Evolutionary conservation across 805 yeast genomes (phyloP), one percentile per base, ranked within the genome.

Genomic region (Yarrowia divulgata): DNA sequence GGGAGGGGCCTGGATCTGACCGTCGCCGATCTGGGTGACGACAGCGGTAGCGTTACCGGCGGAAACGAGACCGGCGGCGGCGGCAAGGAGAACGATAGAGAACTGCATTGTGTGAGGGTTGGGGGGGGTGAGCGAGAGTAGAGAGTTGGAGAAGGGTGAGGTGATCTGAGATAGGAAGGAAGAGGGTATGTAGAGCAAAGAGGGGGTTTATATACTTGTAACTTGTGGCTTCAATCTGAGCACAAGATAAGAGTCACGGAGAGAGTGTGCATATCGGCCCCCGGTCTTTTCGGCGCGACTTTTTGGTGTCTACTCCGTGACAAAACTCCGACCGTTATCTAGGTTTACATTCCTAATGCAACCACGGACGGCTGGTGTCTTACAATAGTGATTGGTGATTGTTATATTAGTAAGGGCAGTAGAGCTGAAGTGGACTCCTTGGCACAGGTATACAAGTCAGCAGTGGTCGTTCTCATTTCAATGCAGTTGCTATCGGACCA

Each of bases 1-100:
- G 13, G 68, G 57, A 12, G 55, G 55, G 32, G 57, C 46, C 57
- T 63, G 55, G 57, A 63, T 63, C 68, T 63, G 68, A 39, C 63
- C 63, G 40, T 57, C 63, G 9, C 63, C 48, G 12, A 57, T 57
- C 48, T 57, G 63, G 37, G 63, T 57, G 63, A 57, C 63, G 37
- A 57, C 35, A 14, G 46, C 63, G 13, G 63, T 57, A 39, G 48
- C 63, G 63, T 57, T 57, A 2, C 34, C 63, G n/a, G 63, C 63
- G 18, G 48, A 39, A 29, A 39, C 55, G 37, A 39, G 48, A 57
- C 57, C 57, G 35, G 19, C 68, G 29, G 63, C 63, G 35, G 63
- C 63, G 48, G 43, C 48, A 29, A 40, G 45, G 48, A 37, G 37
- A 32, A 48, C 48, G 39, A 49, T 49, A 12, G 55, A 57, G 63